A percentile compares a stretch with the other conserved stretches of the same genome.
Evolutionary conservation across 2,329 filamentous ascomycete species (phyloP).

Genomic region (Penicillium sp.): DNA sequence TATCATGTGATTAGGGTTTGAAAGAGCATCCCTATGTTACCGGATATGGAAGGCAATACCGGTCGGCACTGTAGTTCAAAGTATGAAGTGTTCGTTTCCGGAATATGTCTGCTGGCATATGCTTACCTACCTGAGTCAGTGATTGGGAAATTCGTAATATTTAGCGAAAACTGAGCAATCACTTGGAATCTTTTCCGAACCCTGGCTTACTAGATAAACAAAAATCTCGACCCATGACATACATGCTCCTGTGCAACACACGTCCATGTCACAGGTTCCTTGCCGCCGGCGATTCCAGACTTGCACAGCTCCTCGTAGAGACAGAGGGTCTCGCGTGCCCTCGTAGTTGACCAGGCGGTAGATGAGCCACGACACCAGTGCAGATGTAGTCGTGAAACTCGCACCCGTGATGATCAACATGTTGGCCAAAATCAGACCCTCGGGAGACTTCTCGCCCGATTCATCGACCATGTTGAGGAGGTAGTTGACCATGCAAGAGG

Average conservation of each 20-base stretch:
- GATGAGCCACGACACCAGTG: slow-evolving; percentile 59
- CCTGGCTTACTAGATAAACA: neutral
- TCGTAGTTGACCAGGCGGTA: slow-evolving; percentile 57
- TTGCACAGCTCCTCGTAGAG: slow-evolving; percentile 53
- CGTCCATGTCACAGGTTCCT: neutral
- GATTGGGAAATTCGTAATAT: no score
- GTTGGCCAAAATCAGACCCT: slow-evolving; percentile 35
- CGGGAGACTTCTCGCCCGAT: slow-evolving; percentile 55
- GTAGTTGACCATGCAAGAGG: slow-evolving; percentile 24
- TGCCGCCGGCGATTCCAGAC: slow-evolving; percentile 29
- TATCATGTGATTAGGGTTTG: no score
- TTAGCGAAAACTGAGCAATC: no score
- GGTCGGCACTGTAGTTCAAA: no score
- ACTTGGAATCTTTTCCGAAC: no score
- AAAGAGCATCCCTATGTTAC: no score
- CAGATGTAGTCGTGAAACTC: slow-evolving; percentile 62
- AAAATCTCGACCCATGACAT: neutral
- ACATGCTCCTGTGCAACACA: neutral
- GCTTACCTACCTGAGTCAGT: no score
- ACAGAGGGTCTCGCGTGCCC: slow-evolving; percentile 57
- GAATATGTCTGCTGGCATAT: no score
- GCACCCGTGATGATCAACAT: slow-evolving; percentile 58
- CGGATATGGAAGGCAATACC: no score
- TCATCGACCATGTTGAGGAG: slow-evolving; percentile 39
- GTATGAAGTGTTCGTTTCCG: no score